Conservation (phyloP, 225 moss, liverwort and hornwort species). For the Antitrichia curtipendula region DNA sequence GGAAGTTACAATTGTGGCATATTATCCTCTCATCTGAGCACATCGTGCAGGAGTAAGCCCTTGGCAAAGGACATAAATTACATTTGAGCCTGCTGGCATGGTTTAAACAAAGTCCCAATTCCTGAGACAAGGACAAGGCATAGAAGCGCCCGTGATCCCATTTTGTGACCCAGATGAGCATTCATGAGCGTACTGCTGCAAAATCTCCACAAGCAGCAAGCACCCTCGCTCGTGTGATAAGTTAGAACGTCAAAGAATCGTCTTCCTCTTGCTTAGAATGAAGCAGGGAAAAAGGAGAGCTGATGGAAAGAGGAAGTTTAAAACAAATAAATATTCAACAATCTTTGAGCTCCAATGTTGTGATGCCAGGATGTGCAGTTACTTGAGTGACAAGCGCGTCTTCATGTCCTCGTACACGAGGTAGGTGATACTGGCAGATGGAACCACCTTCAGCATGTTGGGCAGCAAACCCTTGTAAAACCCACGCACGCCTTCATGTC, state of each 20-base stretch:
- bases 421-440: constrained; percentile 93
- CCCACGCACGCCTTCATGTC: constrained; percentile 61
- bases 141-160: not conserved
- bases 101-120: not conserved
- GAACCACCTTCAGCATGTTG: constrained; percentile 88
- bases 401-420: constrained; percentile 98
- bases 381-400: constrained; percentile 55
- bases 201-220: not conserved
- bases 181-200: not conserved
- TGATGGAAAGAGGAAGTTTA: not conserved
- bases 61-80: not conserved
- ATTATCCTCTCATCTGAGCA: not conserved
- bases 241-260: not conserved
- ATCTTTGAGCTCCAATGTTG: not conserved
- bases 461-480: constrained; percentile 92
- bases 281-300: constrained; percentile 11
- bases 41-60: not conserved
- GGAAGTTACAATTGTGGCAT: not conserved
- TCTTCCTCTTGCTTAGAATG: constrained; percentile 15
- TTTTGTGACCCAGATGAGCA: not conserved
- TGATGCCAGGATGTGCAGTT: not conserved
- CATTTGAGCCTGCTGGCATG: not conserved
- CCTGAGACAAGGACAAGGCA: not conserved
- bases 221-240: not conserved
- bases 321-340: not conserved